Evolutionary conservation across 2,329 filamentous ascomycete genomes (phyloP).

Genomic region (Penicillium crustosum): DNA sequence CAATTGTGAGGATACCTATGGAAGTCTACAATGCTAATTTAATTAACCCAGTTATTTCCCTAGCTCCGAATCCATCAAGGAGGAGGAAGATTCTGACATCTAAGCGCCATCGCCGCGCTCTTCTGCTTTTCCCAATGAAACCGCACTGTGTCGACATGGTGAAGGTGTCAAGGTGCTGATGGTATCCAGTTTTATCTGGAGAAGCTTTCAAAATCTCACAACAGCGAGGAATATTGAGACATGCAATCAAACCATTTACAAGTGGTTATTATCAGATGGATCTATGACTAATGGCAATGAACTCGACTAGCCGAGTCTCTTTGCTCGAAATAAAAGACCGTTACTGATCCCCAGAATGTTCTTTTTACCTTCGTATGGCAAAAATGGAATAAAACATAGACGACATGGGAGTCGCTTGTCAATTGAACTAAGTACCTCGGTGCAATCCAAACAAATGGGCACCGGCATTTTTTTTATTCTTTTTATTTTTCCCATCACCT

Average conservation of each 20-base stretch:
- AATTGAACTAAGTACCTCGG: neutral
- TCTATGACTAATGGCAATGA: neutral
- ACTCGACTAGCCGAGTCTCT: neutral
- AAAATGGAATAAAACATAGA: neutral
- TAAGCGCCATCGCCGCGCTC: neutral
- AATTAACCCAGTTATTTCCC: neutral
- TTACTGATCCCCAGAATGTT: neutral
- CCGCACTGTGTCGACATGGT: neutral
- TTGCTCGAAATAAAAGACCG: neutral
- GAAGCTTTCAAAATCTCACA: neutral
- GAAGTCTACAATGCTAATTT: neutral
- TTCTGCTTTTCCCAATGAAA: neutral
- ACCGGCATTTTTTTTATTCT: neutral
- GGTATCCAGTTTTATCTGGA: neutral
- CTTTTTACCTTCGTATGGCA: neutral
- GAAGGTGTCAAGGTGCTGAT: neutral
- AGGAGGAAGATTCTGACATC: neutral
- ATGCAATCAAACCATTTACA: neutral
- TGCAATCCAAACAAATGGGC: neutral
- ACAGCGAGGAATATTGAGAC: neutral
- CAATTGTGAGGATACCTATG: neutral
- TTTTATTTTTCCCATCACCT: neutral
- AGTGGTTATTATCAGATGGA: neutral
- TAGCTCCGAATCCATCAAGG: neutral
- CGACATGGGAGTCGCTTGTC: neutral